Conservation (phyloP, 176 grass and related monocot genomes). For the Triticum turgidum region DNA sequence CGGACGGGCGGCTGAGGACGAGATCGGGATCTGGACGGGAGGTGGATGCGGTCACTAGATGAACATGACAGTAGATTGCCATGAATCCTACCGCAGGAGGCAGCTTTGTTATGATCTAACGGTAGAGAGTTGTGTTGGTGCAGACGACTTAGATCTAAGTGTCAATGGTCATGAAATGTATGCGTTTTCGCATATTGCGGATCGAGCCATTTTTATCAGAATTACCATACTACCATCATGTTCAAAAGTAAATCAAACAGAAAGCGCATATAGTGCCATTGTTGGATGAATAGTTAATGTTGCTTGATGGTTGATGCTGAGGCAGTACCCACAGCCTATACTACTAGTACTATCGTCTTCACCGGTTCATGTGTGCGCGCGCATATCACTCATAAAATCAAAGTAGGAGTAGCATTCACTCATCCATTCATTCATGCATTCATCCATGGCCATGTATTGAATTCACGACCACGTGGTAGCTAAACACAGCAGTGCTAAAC, state of each 20-base stretch:
- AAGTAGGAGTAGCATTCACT: slow-evolving; percentile 39
- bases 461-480: slow-evolving; percentile 50
- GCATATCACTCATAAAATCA: slow-evolving; percentile 18
- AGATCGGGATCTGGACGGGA: too few species aligned
- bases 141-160: background rate
- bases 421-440: slow-evolving; percentile 8
- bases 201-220: background rate
- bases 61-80: too few species aligned
- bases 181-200: background rate
- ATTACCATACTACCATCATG: background rate
- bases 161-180: background rate
- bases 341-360: background rate
- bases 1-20: too few species aligned
- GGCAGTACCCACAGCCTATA: background rate
- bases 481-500: slow-evolving; percentile 43
- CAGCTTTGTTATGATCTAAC: background rate
- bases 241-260: background rate
- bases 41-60: too few species aligned
- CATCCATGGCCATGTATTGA: slow-evolving; percentile 28
- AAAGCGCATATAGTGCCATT: background rate
- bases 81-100: background rate
- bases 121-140: background rate
- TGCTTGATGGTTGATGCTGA: background rate
- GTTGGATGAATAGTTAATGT: background rate
- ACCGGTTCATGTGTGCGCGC: slow-evolving; percentile 14